phyloP scores from a whole-genome alignment of 176 grass and related monocot genomes.

The Musa acuminata region DNA sequence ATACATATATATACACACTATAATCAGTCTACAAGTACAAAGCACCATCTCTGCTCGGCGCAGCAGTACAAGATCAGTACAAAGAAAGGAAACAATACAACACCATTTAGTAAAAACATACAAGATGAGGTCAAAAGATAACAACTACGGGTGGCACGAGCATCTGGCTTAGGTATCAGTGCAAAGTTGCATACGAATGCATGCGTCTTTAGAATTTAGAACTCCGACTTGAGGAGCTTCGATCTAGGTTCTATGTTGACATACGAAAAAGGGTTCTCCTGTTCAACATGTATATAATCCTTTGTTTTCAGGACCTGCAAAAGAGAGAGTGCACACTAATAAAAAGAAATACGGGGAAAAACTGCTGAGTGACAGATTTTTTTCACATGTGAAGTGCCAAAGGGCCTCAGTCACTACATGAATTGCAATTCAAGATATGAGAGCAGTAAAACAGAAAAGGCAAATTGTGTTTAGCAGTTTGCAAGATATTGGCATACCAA shows the following conservation, averaged over 20 bases:
- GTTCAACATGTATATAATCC: slow-evolving; percentile 86
- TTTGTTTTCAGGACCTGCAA: slow-evolving; percentile 85
- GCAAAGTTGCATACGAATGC: too few species aligned
- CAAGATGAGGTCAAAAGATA: too few species aligned
- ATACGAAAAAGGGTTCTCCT: slow-evolving; percentile 47
- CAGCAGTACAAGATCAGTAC: neutral
- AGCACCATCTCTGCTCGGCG: neutral
- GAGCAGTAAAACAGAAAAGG: too few species aligned
- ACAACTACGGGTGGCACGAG: too few species aligned
- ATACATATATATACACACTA: neutral
- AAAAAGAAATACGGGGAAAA: neutral
- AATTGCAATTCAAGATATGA: too few species aligned
- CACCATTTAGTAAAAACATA: neutral
- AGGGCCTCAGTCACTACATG: too few species aligned
- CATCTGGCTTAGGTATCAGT: too few species aligned
- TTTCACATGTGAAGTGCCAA: too few species aligned
- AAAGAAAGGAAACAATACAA: neutral
- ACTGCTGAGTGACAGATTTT: neutral
- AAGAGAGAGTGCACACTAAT: neutral
- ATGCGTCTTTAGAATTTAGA: slow-evolving; percentile 32
- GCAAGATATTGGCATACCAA: slow-evolving; percentile 44
- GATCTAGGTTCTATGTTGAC: slow-evolving; percentile 58
- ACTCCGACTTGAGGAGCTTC: slow-evolving; percentile 92
- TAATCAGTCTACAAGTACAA: neutral
- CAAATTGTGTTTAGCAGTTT: too few species aligned